A percentile compares a stretch with the other conserved stretches of the same genome.
Evolutionary conservation across 495 filamentous ascomycete genomes (phyloP).

Genomic region (Aspergillus sclerotiicarbonarius): DNA sequence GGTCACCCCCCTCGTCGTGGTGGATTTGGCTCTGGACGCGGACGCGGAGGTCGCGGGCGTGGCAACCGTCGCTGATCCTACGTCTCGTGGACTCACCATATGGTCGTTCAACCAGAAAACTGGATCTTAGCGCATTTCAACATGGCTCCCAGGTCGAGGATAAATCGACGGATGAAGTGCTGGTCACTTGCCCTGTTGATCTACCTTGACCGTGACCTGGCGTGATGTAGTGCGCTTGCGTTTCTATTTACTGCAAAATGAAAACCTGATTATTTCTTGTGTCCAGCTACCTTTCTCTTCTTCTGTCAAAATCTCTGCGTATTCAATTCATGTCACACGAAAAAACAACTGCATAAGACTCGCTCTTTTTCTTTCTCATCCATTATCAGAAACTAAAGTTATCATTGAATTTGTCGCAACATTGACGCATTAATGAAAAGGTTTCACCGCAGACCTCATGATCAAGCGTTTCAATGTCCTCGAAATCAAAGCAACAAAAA

Average conservation of each 20-base stretch:
- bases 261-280: background rate
- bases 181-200: background rate
- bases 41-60: constrained; percentile 20
- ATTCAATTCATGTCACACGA: no score
- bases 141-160: background rate
- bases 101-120: background rate
- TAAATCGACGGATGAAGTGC: background rate
- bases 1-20: constrained; percentile 12
- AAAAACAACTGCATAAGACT: no score
- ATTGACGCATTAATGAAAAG: no score
- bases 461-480: background rate
- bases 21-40: constrained; percentile 18
- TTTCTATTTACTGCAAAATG: background rate
- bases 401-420: no score
- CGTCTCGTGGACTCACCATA: background rate
- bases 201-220: background rate
- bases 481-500: background rate
- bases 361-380: no score
- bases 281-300: no score
- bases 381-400: no score
- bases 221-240: background rate
- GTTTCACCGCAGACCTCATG: no score
- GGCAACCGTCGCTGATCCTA: background rate
- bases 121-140: background rate
- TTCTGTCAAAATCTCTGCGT: no score